phyloP scores from a whole-genome alignment of 306 rosid species.

The Prunus salicina region DNA sequence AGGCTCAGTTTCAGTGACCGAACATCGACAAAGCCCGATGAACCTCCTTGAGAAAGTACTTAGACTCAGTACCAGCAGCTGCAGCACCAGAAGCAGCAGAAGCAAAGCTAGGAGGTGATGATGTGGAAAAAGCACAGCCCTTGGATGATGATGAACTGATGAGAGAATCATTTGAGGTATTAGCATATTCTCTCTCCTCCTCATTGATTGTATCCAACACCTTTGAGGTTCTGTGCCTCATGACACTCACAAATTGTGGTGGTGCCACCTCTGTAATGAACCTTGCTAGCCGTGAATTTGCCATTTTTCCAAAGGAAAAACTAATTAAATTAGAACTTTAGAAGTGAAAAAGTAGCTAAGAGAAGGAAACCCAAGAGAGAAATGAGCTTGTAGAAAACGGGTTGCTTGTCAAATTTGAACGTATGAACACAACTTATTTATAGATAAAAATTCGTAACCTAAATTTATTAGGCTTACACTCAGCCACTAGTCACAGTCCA shows the following conservation, averaged over 20 bases:
- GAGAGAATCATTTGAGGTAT: constrained; percentile 14
- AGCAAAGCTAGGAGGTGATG: constrained; percentile 1
- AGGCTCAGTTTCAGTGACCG: constrained; percentile 10
- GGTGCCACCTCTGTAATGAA: constrained; percentile 89
- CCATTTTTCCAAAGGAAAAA: constrained; percentile 37
- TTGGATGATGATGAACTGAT: constrained; percentile 3
- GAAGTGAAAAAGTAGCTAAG: neutral
- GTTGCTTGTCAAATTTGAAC: neutral
- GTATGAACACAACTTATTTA: neutral
- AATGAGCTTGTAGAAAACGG: neutral
- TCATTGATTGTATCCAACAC: constrained; percentile 86
- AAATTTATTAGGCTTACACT: constrained; percentile 20
- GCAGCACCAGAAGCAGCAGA: constrained; percentile 10
- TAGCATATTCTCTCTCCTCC: constrained; percentile 63
- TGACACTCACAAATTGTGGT: constrained; percentile 79
- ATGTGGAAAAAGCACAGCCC: neutral
- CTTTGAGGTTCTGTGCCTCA: constrained; percentile 71
- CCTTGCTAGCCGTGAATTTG: constrained; percentile 70
- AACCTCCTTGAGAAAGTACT: constrained; percentile 30
- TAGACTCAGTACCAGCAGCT: constrained; percentile 6
- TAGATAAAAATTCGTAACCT: neutral
- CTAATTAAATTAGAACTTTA: neutral
- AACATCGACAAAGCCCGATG: constrained; percentile 29
- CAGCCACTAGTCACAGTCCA: constrained; percentile 35
- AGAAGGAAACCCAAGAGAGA: neutral